These are phyloP conservation scores for Ceratocystis albifundus DNA, from an alignment of 2,329 filamentous ascomycete genomes.

Conservation along the genomic window DNA sequence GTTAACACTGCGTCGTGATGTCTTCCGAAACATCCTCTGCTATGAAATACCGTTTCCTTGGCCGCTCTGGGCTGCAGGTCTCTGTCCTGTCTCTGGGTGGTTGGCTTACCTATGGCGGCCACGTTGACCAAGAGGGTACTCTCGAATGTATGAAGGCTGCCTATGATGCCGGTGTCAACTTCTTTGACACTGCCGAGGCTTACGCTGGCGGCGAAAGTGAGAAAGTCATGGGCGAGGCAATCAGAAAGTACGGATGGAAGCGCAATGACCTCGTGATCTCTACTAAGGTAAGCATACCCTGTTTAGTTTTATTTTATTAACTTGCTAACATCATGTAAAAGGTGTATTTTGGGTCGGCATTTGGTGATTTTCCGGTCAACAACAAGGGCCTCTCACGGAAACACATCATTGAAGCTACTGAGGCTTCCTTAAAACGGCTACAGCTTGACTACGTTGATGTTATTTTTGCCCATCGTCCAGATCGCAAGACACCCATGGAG, in stretches of 20 bases:
- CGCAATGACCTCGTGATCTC: slow-evolving; percentile 50
- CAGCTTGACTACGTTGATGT: slow-evolving; percentile 53
- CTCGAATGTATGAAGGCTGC: slow-evolving; percentile 52
- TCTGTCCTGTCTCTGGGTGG: slow-evolving; percentile 60
- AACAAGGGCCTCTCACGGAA: slow-evolving; percentile 57
- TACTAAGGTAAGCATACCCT: slow-evolving; percentile 37
- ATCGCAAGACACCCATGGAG: slow-evolving; percentile 57
- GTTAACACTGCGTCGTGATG: slow-evolving; percentile 2
- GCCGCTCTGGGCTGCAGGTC: slow-evolving; percentile 60
- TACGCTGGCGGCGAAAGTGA: slow-evolving; percentile 52
- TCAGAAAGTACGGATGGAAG: slow-evolving; percentile 50
- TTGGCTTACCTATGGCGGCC: slow-evolving; percentile 65
- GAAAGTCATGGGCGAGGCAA: slow-evolving; percentile 49
- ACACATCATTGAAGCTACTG: slow-evolving; percentile 56
- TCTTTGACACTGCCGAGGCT: slow-evolving; percentile 51
- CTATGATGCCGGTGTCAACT: slow-evolving; percentile 50
- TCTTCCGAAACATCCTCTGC: slow-evolving; percentile 28
- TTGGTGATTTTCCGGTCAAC: slow-evolving; percentile 52
- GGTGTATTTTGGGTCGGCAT: slow-evolving; percentile 51
- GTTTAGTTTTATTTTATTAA: background rate
- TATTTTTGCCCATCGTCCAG: slow-evolving; percentile 57
- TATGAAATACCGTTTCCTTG: slow-evolving; percentile 63
- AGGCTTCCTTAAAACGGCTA: slow-evolving; percentile 48
- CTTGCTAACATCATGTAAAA: background rate
- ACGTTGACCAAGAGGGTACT: slow-evolving; percentile 44